Evolutionary conservation across 2,329 filamentous ascomycete species (phyloP), one percentile per base, ranked within the genome.

Genomic region (Neoscytalidium dimidiatum): DNA sequence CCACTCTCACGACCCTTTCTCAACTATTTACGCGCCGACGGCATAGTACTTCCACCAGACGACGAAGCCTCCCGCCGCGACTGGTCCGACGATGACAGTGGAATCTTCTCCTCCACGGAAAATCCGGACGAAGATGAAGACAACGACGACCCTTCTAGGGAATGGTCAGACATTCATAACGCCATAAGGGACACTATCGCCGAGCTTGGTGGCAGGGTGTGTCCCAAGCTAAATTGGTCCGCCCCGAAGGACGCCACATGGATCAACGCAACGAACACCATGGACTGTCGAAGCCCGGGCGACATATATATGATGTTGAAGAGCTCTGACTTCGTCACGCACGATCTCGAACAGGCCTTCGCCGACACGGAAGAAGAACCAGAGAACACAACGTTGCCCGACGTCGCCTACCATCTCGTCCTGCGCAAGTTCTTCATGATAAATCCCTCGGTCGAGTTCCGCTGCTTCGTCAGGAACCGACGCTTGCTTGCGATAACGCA

Each of bases 211-310:
- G 94, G 94, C 66, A 88, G 89, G 66, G 94, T 97, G 8, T 89
- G 91, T 1, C 95, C 95, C 0, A 99, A 99, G 78, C 82, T 99
- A 52, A 98, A 98, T 81, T 99, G 95, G 95, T 97, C 94, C 5
- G 90, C 93, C 3, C 95, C 95, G 3, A 97, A 97, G 77, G 95
- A 99, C 75, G 95, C 95, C 8, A 92, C 91, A 23, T 97, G 93
- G 90, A 97, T 99, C 77, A 79, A 89, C 79, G 79, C 86, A 75
- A 94, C 84, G 78, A 99, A 99, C 78, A 96, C 92, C 52, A 90
- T 97, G 80, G 92, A 96, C 77, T 99, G 95, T 78, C 89, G 88
- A 3, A 88, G 88, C 0, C 88, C 95, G 2, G 96, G 95, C 75
- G 95, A 99, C 73, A 87, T 99, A 49, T 99, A n/a, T n/a, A 85